Base-by-base conservation (phyloP, 164 flowering plant genomes). In the Chimonanthus salicifolius region DNA sequence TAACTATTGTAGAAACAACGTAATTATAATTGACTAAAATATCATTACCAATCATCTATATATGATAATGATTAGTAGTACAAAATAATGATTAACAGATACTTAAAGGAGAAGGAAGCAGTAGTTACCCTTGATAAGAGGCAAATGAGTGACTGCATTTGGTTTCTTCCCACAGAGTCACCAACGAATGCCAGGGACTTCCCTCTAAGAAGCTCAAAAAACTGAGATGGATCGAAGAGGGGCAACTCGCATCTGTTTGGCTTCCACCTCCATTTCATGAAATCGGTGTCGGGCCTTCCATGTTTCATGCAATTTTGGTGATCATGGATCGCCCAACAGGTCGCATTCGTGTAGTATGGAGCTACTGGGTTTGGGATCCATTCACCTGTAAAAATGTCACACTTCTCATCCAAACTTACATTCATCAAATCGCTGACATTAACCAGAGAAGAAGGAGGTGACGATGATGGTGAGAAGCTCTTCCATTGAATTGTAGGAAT, bases 251-350 rank as follows among this genome's bases (percentile, higher is more conserved):
- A 92, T 6, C 74, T 90, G 63, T 90, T 80, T 5, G 94, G 97
- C 72, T 90, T 83, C 97, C 97, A 92, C 72, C 82, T 84, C 94
- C 93, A 92, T 46, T 87, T 88, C 89, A 92, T 75, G 83, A 82
- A 92, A 1, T 77, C 91, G 0, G 74, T 63, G 64, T 92, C 89
- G 0, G 92, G 94, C 6, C 92, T 71, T 2, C 97, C 94, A 71
- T 88, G 84, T 58, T 84, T 90, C 86, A 88, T 87, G 83, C 97
- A 91, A 64, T 92, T 90, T 62, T 88, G 90, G 21, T 87, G 92
- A 62, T 88, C 88, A 54, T 89, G 92, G 43, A 92, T 92, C 5
- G 86, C 86, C 88, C 87, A 81, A 71, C 97, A 92, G 0, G 84
- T 89, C n/a, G 16, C 63, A 72, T 87, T 88, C 4, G 86, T 86